Evolutionary conservation across 73 alveolate species (phyloP).

Genomic region (Paramecium caudatum): DNA sequence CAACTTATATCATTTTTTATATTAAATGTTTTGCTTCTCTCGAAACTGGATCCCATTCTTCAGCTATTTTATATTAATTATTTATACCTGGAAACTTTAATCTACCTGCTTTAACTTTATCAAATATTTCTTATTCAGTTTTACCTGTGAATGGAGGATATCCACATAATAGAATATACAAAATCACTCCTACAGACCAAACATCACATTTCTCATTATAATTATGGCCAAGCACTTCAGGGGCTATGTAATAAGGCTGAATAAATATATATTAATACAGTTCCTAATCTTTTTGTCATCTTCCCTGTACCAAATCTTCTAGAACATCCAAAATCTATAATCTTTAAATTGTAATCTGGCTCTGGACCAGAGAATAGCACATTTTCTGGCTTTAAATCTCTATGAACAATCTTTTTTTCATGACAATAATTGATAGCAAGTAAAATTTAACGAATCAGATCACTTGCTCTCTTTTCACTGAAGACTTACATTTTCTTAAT

Average conservation of each 20-base stretch:
- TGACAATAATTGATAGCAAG: slow-evolving; percentile 84
- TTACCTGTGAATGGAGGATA: slow-evolving; percentile 85
- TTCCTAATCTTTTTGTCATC: slow-evolving; percentile 75
- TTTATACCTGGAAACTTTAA: slow-evolving; percentile 39
- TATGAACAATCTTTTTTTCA: slow-evolving; percentile 78
- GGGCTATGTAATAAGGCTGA: slow-evolving; percentile 79
- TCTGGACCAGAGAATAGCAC: slow-evolving; percentile 75
- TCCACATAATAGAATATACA: slow-evolving; percentile 81
- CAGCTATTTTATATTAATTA: slow-evolving; percentile 65
- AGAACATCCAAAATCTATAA: slow-evolving; percentile 82
- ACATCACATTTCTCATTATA: slow-evolving; percentile 82
- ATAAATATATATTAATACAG: slow-evolving; percentile 8
- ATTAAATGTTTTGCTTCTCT: slow-evolving; percentile 80
- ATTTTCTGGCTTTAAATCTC: slow-evolving; percentile 83
- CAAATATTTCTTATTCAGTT: slow-evolving; percentile 76
- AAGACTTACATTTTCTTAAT: slow-evolving; percentile 75
- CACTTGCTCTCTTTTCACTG: slow-evolving; percentile 80
- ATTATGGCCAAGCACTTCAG: slow-evolving; percentile 78
- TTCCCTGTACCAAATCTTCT: slow-evolving; percentile 69
- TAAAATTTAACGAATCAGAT: slow-evolving; percentile 77
- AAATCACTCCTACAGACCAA: slow-evolving; percentile 86
- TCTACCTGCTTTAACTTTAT: slow-evolving; percentile 76
- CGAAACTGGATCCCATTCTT: slow-evolving; percentile 78
- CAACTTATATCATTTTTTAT: slow-evolving; percentile 75
- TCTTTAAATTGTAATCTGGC: slow-evolving; percentile 75